These are phyloP conservation scores for Jimgerdemannia flammicorona DNA, from an alignment of 192 early-diverging fungal species.

Conservation along the genomic window DNA sequence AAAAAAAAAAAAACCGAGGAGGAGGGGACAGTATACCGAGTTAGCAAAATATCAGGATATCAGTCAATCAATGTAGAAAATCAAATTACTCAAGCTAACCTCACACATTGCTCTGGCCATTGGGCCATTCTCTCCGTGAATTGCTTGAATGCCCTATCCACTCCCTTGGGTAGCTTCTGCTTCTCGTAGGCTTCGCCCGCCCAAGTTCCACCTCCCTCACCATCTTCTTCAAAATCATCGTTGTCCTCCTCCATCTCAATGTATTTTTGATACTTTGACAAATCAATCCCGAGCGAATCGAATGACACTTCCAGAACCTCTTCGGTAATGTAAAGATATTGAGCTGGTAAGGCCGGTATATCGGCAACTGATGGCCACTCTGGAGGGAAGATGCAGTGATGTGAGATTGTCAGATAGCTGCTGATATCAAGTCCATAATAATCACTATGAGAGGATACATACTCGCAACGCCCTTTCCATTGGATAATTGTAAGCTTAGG, in stretches of 20 bases:
- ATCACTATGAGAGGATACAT: too few relatives aligned
- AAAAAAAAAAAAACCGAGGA: background rate
- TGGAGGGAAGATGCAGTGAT: background rate
- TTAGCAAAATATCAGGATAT: background rate
- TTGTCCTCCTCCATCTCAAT: constrained; percentile 34
- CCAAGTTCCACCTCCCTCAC: constrained; percentile 49
- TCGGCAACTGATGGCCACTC: constrained; percentile 26
- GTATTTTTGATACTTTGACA: constrained; percentile 39
- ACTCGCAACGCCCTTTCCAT: background rate
- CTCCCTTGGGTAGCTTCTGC: constrained; percentile 57
- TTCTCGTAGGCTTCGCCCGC: constrained; percentile 84
- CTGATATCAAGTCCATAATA: background rate
- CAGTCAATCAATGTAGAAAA: constrained; percentile 3
- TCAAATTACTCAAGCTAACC: constrained; percentile 27
- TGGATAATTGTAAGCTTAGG: background rate
- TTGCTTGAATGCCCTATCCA: constrained; percentile 76
- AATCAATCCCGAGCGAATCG: constrained; percentile 27
- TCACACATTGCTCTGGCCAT: constrained; percentile 82
- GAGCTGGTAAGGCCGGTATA: constrained; percentile 32
- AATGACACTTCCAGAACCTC: constrained; percentile 42
- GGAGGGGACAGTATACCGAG: background rate
- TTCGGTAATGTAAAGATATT: constrained; percentile 51
- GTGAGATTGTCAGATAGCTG: background rate
- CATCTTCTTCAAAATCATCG: constrained; percentile 24
- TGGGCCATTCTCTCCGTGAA: constrained; percentile 68